Evolutionary conservation across 495 filamentous ascomycete genomes (phyloP), one percentile per base, ranked within the genome.

Genomic region (Aspergillus biplanus): DNA sequence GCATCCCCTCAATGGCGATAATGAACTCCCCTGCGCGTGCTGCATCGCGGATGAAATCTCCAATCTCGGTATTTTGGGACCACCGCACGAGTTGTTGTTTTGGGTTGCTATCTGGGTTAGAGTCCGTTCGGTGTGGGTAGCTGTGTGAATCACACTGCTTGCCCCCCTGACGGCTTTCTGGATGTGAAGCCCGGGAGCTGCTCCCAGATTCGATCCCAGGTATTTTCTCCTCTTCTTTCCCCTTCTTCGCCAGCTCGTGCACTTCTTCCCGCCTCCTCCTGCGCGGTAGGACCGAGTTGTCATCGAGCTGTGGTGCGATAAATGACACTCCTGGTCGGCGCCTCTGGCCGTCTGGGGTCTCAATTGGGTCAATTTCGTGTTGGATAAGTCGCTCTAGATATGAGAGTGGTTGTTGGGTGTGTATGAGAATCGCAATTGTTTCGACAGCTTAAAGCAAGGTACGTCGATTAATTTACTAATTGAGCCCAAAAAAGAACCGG

Each of bases 11-110:
- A 65, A 98, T 90, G 59, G 90, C 87, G 27, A 97, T 84, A 27
- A 89, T 87, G 71, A 98, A 98, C 67, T 96, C 91, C 52, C 89
- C 81, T 0, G 88, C 89, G 0, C 92, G 82, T 5, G 93, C 89
- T 0, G 94, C 93, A 68, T 97, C 94, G 5, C 92, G 90, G 63
- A 98, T 92, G 74, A 98, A 98, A 76, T 97, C 93, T 9, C 93
- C 94, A 33, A 98, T 88, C 67, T 97, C 94, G 9, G 93, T 97
- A 15, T 87, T 88, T 44, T 86, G 85, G 18, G 90, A 92, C 94
- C 94, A 98, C n/a, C 92, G 90, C 0, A 97, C 91, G 77, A 93
- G 93, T 27, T 67, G 72, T 21, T 74, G 65, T 4, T 73, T 18
- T 4, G 16, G n/a, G 16, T 27, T 27, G 47, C 21, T 89, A 83